Evolutionary conservation across 495 filamentous ascomycete species (phyloP), one percentile per base, ranked within the genome.

Genomic region (Filosporella fistucella): DNA sequence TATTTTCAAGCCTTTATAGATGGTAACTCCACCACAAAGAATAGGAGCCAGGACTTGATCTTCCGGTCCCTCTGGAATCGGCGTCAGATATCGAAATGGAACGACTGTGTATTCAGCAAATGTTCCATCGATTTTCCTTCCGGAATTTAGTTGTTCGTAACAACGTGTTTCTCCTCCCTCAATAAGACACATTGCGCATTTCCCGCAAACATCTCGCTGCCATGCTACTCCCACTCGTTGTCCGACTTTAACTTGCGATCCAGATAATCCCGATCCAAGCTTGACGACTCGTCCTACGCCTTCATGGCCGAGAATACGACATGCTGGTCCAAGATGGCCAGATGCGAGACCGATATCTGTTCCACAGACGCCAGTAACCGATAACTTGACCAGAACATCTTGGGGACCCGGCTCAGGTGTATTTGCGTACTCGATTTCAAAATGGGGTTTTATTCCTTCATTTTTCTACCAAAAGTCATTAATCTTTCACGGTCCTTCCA

Each of bases 91-190:
- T 55, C 71, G 71, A 5, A 77, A 78, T 7, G 79, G 74, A 0
- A 71, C 74, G 0, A 83, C 35, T 12, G 74, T 71, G 55, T 86
- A 88, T 60, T 86, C 77, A 58, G 85, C 81, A 63, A 86, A 86
- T 17, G 82, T 86, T 22, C 83, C 83, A 20, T 81, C 80, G 11
- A 68, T 63, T 23, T 59, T 60, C 40, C 63, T 65, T 11, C 70
- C 68, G 28, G 63, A 66, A 23, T 80, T 52, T 51, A 76, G 75
- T 33, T 68, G 65, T 43, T 76, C 72, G 5, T 70, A 67, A 65
- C 80, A 84, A 18, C 73, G 49, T 1, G 68, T 78, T 33, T 53
- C 82, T 8, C 68, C 57, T 16, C 77, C 75, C 4, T 69, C 68
- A 33, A 72, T 40, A 22, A 40, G 63, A 49, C 82, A 85, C 11